Base-by-base conservation (phyloP, 805 yeast species). In the Lipomyces chichibuensis region DNA sequence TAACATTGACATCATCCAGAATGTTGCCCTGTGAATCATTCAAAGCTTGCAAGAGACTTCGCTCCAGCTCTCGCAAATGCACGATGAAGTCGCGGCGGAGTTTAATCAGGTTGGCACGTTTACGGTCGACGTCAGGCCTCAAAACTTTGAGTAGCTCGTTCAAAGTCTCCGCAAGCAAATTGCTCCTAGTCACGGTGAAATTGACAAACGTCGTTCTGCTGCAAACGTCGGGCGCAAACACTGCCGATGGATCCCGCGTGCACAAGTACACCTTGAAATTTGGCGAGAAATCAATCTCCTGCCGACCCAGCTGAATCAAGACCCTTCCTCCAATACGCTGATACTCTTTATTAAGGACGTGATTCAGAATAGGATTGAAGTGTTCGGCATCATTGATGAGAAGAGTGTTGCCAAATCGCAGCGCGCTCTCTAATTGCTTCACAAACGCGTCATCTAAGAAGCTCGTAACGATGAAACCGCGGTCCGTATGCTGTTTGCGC, bases 401-500 rank as follows among this genome's bases (percentile, higher is more conserved):
- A 7, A 94, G 79, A 0, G 84, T 73, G 2, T 91, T 92, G 3
- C 98, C 98, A 81, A 93, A 93, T 70, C 95, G 80, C 33, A 93
- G 75, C 0, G 96, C 88, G 73, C 91, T 89, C 75, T 92, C 97
- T 17, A 94, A 74, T 55, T 86, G 89, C 70, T 87, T 88, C 2
- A 84, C 75, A 75, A 88, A 90, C 0, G 88, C 85, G 3, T 82
- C 84, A 72, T 90, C 92, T 56, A 89, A 76, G 74, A 94, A 91
- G 72, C 96, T 90, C 0, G 96, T 85, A 0, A 87, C 74, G 2
- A 83, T 62, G 27, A 74, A 53, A 13, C 61, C 62, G n/a, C 64
- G 62, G 8, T 79, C 0, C 69, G 69, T n/a, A 68, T 68, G 54
- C 62, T 71, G 73, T 20, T 77, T 73, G 4, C 67, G 63, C 20